These are phyloP conservation scores for Kwoniella bestiolae DNA, from an alignment of 768 basidiomycete genomes.

Conservation along the genomic window DNA sequence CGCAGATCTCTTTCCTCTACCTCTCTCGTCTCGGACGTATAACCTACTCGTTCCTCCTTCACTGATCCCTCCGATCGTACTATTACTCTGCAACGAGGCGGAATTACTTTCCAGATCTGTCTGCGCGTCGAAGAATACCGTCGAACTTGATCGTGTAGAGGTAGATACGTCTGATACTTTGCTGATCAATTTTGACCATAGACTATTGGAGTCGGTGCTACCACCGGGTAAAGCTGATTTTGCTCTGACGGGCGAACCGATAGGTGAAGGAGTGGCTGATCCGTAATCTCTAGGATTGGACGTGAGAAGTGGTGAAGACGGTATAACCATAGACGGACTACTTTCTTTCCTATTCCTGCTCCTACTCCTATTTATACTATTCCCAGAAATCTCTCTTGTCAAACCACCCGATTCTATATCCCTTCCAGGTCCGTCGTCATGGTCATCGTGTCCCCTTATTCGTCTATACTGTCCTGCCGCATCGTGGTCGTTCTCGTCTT, in stretches of 20 bases:
- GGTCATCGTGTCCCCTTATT: neutral
- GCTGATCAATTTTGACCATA: conserved; percentile 19
- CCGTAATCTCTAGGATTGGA: conserved; percentile 16
- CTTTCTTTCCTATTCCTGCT: neutral
- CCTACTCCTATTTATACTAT: neutral
- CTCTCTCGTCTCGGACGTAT: conserved; percentile 12
- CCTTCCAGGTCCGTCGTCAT: neutral
- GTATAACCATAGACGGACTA: conserved; percentile 13
- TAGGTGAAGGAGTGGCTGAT: conserved; percentile 19
- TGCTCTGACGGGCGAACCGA: conserved; percentile 10
- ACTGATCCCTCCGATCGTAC: neutral
- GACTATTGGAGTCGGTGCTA: neutral
- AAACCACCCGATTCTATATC: conserved; percentile 8
- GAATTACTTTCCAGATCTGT: neutral
- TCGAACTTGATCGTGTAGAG: conserved; percentile 12
- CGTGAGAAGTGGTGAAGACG: conserved; percentile 23
- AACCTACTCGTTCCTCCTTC: neutral
- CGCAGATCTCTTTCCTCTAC: conserved; percentile 7
- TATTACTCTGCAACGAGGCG: neutral
- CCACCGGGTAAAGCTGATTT: neutral
- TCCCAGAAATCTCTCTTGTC: conserved; percentile 1
- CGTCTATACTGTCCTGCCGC: conserved; percentile 6
- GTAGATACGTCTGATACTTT: conserved; percentile 5
- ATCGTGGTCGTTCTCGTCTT: neutral
- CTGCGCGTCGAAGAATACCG: conserved; percentile 12